phyloP scores from a whole-genome alignment of 768 basidiomycete genomes.

The Mycena sanguinolenta region DNA sequence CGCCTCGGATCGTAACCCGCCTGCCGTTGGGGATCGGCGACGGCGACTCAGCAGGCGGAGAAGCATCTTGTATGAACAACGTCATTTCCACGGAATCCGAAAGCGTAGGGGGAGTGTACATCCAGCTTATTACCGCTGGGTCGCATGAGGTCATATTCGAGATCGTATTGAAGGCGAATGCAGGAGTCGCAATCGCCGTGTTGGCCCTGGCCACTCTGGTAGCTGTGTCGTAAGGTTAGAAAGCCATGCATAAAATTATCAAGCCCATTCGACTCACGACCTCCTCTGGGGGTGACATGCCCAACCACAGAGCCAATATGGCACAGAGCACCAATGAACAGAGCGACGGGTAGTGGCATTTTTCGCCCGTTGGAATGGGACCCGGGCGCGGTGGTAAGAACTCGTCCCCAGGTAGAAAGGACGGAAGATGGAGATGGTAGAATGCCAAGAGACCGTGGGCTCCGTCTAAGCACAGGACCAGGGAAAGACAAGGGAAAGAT shows the following conservation, averaged over 20 bases:
- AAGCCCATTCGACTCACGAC: conserved; percentile 23
- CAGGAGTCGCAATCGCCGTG: conserved; percentile 7
- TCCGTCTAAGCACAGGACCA: neutral
- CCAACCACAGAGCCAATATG: conserved; percentile 27
- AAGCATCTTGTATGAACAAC: neutral
- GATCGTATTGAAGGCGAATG: conserved; percentile 41
- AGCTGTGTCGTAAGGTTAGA: conserved; percentile 27
- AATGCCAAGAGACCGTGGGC: conserved; percentile 12
- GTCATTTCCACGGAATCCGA: neutral
- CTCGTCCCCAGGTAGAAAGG: neutral
- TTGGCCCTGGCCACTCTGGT: neutral
- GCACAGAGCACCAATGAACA: conserved; percentile 31
- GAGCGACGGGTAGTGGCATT: conserved; percentile 34
- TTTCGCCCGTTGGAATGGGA: conserved; percentile 10
- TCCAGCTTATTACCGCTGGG: neutral
- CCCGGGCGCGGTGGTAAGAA: neutral
- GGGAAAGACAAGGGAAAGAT: no score
- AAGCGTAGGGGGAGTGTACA: neutral
- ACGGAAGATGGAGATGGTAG: conserved; percentile 5
- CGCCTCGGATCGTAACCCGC: neutral
- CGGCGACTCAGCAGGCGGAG: neutral
- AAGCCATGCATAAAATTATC: neutral
- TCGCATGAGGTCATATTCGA: conserved; percentile 26
- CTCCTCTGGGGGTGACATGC: neutral
- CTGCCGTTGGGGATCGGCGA: neutral